Evolutionary conservation across 495 filamentous ascomycete species (phyloP), one percentile per base, ranked within the genome.

Genomic region (Bathelium albidoporum): DNA sequence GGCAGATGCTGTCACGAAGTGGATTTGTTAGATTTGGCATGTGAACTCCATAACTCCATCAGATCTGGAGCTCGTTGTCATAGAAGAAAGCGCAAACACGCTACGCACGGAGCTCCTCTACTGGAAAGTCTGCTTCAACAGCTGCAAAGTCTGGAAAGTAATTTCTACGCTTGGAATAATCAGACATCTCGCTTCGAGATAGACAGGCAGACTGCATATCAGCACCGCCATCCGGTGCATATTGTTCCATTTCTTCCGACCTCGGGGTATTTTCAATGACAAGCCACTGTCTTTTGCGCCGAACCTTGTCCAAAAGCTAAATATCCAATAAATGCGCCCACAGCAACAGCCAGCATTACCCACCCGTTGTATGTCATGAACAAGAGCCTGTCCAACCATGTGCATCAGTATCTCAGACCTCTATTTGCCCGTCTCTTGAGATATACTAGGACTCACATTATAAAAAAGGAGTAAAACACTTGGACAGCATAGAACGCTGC

Each of bases 301-400:
- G 83, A 81, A 16, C 85, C 68, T 63, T 79, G 79, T 49, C 70
- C 69, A 76, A 96, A 99, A 44, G 87, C 68, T 29, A 96, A 71
- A 72, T 95, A 96, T 41, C 94, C 94, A 52, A 96, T 69, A 60
- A 93, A 95, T 0, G 92, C 92, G 26, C 94, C 94, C 14, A 93
- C 79, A 12, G 88, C 89, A 12, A 97, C 90, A 0, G 93, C 82
- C 65, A 96, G 73, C 94, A 99, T 99, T 62, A 99, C 86, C 81
- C 87, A 91, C 18, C 95, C 94, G 68, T 99, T 99, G 74, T 99
- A 99, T 1, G 95, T 99, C 94, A 99, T 99, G 77, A 99, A 99
- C 24, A 99, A 79, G 65, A 99, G 78, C 94, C 94, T 98, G 58
- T 36, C 28, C 28, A 49, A 55, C 29, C 5, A 29, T 4, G 29